Conservation (phyloP, 371 early-diverging fungal genomes). For the Circinella umbellata region DNA sequence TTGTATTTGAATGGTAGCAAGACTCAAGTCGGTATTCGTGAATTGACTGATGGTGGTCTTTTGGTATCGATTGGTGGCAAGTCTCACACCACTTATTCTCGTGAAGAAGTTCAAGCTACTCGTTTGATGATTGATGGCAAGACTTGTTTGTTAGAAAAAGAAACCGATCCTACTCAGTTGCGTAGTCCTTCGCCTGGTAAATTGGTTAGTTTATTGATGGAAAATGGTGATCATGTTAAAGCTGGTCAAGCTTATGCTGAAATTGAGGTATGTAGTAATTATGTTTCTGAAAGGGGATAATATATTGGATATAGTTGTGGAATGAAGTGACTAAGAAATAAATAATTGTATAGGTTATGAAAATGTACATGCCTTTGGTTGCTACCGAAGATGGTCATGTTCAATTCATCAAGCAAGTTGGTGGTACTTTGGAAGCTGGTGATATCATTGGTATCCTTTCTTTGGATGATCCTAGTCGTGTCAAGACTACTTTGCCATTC, state of each 20-base stretch:
- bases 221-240: conserved; percentile 90
- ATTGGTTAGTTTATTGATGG: conserved; percentile 89
- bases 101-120: conserved; percentile 89
- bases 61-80: conserved; percentile 89
- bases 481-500: conserved; percentile 89
- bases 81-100: conserved; percentile 89
- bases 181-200: conserved; percentile 97
- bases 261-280: conserved; percentile 74
- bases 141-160: conserved; percentile 92
- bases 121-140: conserved; percentile 91
- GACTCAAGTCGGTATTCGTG: conserved; percentile 81
- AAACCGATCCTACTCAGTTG: conserved; percentile 95
- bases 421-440: conserved; percentile 85
- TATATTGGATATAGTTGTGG: background rate
- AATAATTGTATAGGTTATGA: conserved; percentile 82
- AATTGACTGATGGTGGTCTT: conserved; percentile 92
- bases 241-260: conserved; percentile 95
- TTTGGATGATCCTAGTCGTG: conserved; percentile 92
- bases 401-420: conserved; percentile 90
- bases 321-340: background rate
- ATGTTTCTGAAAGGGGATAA: background rate
- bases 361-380: conserved; percentile 98
- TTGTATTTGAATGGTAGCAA: conserved; percentile 84
- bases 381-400: conserved; percentile 92
- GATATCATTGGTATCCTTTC: conserved; percentile 93